Conservation (phyloP, 352 stramenopile genomes). For the Globisporangium sylvaticum region DNA sequence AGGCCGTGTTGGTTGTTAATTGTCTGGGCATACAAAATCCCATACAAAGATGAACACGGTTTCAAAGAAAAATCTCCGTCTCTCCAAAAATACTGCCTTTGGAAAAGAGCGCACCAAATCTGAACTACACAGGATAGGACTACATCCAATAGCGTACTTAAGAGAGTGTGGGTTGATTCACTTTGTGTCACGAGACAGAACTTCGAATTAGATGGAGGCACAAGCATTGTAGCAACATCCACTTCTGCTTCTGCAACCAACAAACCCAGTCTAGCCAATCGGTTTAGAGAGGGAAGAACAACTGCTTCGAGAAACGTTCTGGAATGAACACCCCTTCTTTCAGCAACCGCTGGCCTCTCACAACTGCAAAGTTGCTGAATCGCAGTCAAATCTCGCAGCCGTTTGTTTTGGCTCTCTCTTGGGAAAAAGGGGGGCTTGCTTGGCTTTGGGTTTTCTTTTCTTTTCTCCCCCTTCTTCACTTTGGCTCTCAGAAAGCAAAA, state of each 20-base stretch:
- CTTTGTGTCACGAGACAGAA: background rate
- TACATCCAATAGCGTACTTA: background rate
- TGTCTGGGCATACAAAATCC: background rate
- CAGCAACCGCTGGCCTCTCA: background rate
- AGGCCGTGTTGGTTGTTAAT: background rate
- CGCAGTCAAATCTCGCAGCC: background rate
- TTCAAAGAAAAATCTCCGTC: background rate
- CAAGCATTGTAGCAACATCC: background rate
- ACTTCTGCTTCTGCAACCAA: background rate
- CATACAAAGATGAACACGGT: background rate
- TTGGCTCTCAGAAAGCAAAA: conserved; percentile 30
- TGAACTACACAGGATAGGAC: background rate
- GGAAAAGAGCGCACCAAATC: background rate
- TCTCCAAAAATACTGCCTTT: background rate
- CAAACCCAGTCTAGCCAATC: background rate
- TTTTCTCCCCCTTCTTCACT: conserved; percentile 21
- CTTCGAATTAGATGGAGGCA: background rate
- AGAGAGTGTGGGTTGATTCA: background rate
- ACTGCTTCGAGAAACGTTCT: background rate
- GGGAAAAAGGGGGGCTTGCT: background rate
- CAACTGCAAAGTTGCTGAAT: background rate
- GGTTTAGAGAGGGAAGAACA: background rate
- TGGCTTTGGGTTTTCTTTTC: conserved; percentile 12
- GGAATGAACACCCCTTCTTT: background rate
- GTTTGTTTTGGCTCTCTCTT: background rate